A percentile compares a stretch with the other conserved stretches of the same genome.
Conservation (phyloP, 2,329 filamentous ascomycete species). For the Cladosporium oxysporum region DNA sequence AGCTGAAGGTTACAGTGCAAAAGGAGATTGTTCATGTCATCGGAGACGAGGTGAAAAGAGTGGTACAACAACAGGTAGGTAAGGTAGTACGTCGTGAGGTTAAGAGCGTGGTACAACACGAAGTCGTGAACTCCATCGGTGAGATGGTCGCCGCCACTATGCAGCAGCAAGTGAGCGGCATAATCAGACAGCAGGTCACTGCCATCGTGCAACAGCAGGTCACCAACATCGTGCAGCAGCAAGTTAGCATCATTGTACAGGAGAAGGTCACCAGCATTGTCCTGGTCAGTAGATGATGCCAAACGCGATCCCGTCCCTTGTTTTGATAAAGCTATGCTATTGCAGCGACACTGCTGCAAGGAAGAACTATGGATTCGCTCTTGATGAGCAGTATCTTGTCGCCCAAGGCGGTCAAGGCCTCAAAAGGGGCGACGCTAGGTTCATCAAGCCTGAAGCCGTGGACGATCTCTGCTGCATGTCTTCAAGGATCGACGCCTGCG, state of each 20-base stretch:
- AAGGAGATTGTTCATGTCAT: too few species aligned
- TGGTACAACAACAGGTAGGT: not conserved
- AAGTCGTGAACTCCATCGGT: not conserved
- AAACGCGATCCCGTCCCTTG: too few species aligned
- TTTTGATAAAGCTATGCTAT: too few species aligned
- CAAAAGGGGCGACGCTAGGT: too few species aligned
- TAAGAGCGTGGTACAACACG: not conserved
- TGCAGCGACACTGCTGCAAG: too few species aligned
- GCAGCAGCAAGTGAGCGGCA: not conserved
- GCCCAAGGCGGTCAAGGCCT: too few species aligned
- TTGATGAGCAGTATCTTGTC: too few species aligned
- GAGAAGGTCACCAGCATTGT: conserved; percentile 10
- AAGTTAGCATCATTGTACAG: conserved; percentile 11
- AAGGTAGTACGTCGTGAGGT: not conserved
- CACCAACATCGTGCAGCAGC: not conserved
- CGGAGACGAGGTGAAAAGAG: not conserved
- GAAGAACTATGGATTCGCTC: too few species aligned
- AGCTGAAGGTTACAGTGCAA: not conserved
- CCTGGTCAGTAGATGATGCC: too few species aligned
- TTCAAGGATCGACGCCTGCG: too few species aligned
- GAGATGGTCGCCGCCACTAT: not conserved
- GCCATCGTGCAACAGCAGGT: not conserved
- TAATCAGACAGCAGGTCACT: not conserved
- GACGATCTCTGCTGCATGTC: too few species aligned
- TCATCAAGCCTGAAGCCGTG: too few species aligned